phyloP scores from a whole-genome alignment of 2,329 filamentous ascomycete genomes.

The Camptophora hylomeconis region DNA sequence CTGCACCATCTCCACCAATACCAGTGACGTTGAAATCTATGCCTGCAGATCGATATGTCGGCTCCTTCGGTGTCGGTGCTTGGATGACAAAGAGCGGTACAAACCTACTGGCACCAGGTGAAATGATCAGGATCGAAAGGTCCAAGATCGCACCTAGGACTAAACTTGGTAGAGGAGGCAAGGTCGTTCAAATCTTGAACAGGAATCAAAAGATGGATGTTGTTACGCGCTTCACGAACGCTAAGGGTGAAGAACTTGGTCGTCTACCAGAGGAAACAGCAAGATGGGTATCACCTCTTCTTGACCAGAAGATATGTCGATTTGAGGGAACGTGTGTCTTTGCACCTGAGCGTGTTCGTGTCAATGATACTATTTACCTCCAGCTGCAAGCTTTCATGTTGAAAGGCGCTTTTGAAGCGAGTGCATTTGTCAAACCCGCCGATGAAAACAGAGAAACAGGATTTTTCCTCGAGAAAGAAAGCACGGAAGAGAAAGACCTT shows the following conservation, averaged over 20 bases:
- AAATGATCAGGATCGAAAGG: constrained; percentile 74
- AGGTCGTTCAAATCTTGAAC: constrained; percentile 25
- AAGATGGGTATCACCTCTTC: constrained; percentile 79
- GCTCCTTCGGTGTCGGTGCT: constrained; percentile 78
- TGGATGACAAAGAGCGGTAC: constrained; percentile 82
- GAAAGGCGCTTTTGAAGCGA: constrained; percentile 56
- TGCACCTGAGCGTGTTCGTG: constrained; percentile 68
- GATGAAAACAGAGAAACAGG: constrained; percentile 59
- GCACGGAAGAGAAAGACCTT: constrained; percentile 68
- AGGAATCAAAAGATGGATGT: constrained; percentile 61
- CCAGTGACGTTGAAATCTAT: constrained; percentile 24
- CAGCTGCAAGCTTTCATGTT: constrained; percentile 72
- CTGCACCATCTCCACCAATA: constrained; percentile 7
- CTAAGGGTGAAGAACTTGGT: constrained; percentile 68
- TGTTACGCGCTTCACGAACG: constrained; percentile 80
- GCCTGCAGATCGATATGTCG: constrained; percentile 62
- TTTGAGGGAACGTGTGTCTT: constrained; percentile 86
- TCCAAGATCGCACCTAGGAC: constrained; percentile 55
- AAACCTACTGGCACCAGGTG: constrained; percentile 64
- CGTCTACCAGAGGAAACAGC: constrained; percentile 76
- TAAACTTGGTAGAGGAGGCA: constrained; percentile 34
- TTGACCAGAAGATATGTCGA: constrained; percentile 77
- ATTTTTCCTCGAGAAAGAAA: constrained; percentile 76
- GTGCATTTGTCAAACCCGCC: constrained; percentile 47
- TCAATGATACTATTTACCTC: constrained; percentile 88